Base-by-base conservation (phyloP, 768 basidiomycete species). In the Hemileccinum rubropunctum region DNA sequence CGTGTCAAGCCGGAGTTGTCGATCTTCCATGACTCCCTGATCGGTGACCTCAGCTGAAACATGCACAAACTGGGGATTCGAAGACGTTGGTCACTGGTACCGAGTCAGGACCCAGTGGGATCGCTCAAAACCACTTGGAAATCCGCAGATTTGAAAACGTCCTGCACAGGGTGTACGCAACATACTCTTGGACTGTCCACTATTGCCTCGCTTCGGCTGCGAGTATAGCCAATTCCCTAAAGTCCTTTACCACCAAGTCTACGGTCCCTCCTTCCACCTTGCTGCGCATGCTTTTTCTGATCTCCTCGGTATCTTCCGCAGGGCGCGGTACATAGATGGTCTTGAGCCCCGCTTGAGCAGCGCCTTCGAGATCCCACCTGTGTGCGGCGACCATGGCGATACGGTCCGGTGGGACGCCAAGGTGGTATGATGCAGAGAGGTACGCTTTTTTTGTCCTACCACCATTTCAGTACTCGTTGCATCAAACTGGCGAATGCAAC, bases 361-460 rank as follows among this genome's bases (percentile, higher is more conserved):
- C 84, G 0, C 73, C 81, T 1, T 73, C 72, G 12, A 85, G 69
- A 57, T 88, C 86, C 49, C 66, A 71, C 3, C 72, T 70, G 65
- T 87, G 86, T 8, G 83, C 74, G 0, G 85, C 84, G 9, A 87
- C 84, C 78, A 88, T 80, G 2, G 79, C 83, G 34, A 77, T 72
- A 35, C 75, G 74, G 10, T 74, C 56, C 0, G 83, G 78, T 1
- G 72, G 52, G 6, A 66, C 27, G 13, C 59, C 64, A 8, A 87
- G 75, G 53, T 83, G 77, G 8, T 71, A 68, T 1, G 75, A 62
- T 1, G 78, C 77, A 3, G 74, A 71, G 1, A 73, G 64, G 55
- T 86, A 87, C 0, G 76, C 71, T 36, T 75, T 36, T 14, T 69
- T 9, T 76, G 76, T 59, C 78, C 77, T 65, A 9, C 12, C 20